A percentile compares a stretch with the other conserved stretches of the same genome.
These are phyloP conservation scores for Populus hybrid DNA, from an alignment of 441 rosid genomes.

Conservation along the genomic window DNA sequence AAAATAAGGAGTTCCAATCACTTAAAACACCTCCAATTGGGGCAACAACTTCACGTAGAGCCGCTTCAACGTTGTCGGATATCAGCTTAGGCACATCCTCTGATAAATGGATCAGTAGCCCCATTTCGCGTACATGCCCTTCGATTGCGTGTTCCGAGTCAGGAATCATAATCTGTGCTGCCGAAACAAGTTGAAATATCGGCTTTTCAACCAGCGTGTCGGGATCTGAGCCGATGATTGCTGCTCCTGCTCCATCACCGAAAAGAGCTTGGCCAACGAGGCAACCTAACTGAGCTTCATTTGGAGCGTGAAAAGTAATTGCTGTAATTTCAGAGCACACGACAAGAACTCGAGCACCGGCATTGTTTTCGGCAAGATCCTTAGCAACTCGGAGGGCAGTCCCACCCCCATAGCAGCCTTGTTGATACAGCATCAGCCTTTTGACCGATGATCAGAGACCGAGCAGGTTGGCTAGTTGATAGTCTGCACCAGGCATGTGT, in stretches of 20 bases:
- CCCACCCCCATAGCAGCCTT: slow-evolving; percentile 55
- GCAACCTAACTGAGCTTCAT: not conserved
- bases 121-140: not conserved
- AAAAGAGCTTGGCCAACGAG: not conserved
- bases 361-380: slow-evolving; percentile 37
- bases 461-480: slow-evolving; percentile 48
- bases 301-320: not conserved
- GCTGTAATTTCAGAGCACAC: too few relatives aligned
- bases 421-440: slow-evolving; percentile 56
- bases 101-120: not conserved
- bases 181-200: not conserved
- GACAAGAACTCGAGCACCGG: not conserved
- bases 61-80: not conserved
- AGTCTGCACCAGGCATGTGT: slow-evolving; percentile 60
- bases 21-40: not conserved
- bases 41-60: not conserved
- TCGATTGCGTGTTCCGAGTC: not conserved
- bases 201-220: not conserved
- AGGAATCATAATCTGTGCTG: not conserved
- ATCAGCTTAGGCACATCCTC: not conserved
- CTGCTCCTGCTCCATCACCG: not conserved
- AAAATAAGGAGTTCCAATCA: not conserved
- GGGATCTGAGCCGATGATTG: not conserved
- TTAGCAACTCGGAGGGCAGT: slow-evolving; percentile 52
- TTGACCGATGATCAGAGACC: slow-evolving; percentile 51